These are phyloP conservation scores for Phlegmacium glaucopus DNA, from an alignment of 768 basidiomycete species.

Conservation along the genomic window DNA sequence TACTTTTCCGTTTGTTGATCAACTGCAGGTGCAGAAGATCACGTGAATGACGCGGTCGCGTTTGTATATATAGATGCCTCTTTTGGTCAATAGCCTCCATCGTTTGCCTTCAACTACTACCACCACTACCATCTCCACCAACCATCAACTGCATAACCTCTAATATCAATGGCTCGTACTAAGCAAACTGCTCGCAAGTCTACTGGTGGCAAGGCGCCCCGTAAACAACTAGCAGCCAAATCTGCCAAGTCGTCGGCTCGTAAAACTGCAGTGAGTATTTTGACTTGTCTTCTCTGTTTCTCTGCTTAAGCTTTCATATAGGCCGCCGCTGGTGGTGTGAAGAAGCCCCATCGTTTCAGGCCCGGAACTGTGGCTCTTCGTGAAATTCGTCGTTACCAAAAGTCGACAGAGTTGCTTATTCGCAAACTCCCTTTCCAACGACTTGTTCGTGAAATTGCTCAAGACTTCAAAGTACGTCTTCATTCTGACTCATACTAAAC, in stretches of 20 bases:
- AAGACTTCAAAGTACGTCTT: constrained; percentile 76
- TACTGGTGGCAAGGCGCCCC: constrained; percentile 81
- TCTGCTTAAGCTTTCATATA: constrained; percentile 10
- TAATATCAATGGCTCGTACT: constrained; percentile 62
- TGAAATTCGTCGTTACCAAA: constrained; percentile 87
- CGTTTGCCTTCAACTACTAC: constrained; percentile 8
- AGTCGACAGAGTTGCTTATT: constrained; percentile 83
- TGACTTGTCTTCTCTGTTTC: not conserved
- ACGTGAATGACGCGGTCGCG: constrained; percentile 37
- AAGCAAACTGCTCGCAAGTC: constrained; percentile 91
- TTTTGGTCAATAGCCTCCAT: constrained; percentile 9
- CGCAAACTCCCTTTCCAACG: constrained; percentile 90
- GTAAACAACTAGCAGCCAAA: constrained; percentile 61
- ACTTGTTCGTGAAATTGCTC: constrained; percentile 85
- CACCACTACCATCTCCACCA: constrained; percentile 11
- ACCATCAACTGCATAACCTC: constrained; percentile 36
- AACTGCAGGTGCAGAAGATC: constrained; percentile 28
- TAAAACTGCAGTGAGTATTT: constrained; percentile 49
- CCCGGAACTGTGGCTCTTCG: constrained; percentile 86
- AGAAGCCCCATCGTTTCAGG: constrained; percentile 89
- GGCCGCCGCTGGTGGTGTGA: constrained; percentile 79
- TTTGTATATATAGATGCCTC: constrained; percentile 24
- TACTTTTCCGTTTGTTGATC: constrained; percentile 44
- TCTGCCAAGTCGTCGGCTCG: constrained; percentile 52
- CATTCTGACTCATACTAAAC: constrained; percentile 4